Evolutionary conservation across 352 stramenopile genomes (phyloP), one percentile per base, ranked within the genome.

Genomic region (Phytophthora litchii): DNA sequence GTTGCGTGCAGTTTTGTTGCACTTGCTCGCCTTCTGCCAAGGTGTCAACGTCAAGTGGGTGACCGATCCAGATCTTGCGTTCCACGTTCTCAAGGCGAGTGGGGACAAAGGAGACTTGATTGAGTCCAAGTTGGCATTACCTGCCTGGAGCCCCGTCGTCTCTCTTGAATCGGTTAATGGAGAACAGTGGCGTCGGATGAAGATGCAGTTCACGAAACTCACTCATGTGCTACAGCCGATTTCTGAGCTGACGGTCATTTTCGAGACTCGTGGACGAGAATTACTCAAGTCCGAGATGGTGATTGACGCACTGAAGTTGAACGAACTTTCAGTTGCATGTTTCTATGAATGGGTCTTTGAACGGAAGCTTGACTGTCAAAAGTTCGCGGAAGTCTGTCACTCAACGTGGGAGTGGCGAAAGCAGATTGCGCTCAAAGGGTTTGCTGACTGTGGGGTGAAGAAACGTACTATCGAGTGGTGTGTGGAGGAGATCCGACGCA

Each of bases 391-490:
- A 9, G 55, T 54, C 17, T 71, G 60, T 47, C 50, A 60, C 36
- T 50, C 66, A 36, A 67, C 66, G 7, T 74, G 66, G 66, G 66
- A 74, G 41, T 74, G 66, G 66, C 44, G 66, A 11, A 74, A 74
- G 29, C 48, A 74, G 17, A 23, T 74, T 19, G 66, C 60, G 13
- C 35, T 74, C n/a, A 74, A 74, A 74, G 66, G 66, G 1, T 17
- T 61, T 17, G 60, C 60, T 0, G 50, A 74, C 37, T 2, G 29
- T 25, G 25, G 17, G 2, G 45, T 71, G 12, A 74, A 70, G 17
- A 31, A 58, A 29, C 54, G 42, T 7, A 67, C 55, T 2, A 19
- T 71, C 2, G 49, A 67, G 17, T 74, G 66, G 66, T 74, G 60
- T 46, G 34, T 71, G 36, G 41, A 63, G 0, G 60, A 74, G 32